Evolutionary conservation across 768 basidiomycete species (phyloP), one percentile per base, ranked within the genome.

Genomic region (Lactifluus hygrophoroides): DNA sequence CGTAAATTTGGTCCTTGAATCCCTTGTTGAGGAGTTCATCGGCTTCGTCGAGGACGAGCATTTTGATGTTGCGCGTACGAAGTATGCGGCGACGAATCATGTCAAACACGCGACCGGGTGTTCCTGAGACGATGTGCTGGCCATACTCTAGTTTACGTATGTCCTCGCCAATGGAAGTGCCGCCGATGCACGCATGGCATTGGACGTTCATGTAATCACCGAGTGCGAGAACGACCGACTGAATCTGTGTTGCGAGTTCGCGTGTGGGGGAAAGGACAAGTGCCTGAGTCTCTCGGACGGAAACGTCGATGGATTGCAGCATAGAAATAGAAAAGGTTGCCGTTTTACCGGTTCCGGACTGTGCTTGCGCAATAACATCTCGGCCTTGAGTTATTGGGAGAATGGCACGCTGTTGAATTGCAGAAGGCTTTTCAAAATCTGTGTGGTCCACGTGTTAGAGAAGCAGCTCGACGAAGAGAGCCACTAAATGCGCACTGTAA

Each of bases 121-220:
- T 97, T 23, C 95, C 95, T 45, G 92, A 94, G 34, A 99, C 91
- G 61, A 98, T 89, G 73, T 98, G 95, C 66, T 95, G 94, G 23
- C 95, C 95, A 61, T 96, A 94, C 71, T 96, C 93, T 48, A 99
- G 81, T 75, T 97, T 96, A 60, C 91, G 81, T 67, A 97, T 97
- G 69, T 96, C 95, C 76, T 99, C 95, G 17, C 94, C 92, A 65
- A 99, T 93, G 38, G 91, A 92, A 2, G 93, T 95, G 44, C 95
- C 95, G 44, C 95, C 95, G 69, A 98, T 96, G 73, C 94, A 96
- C 44, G 94, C 94, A 71, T 97, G 94, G 73, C 95, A 98, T 69
- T 96, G 93, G 59, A 99, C 90, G 70, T 96, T 96, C 94, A 97
- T 95, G 72, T 97, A 97, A 77, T 98, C 94, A 49, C 95, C 95